Base-by-base conservation (phyloP, 2,329 filamentous ascomycete genomes). In the Xylaria sp. region DNA sequence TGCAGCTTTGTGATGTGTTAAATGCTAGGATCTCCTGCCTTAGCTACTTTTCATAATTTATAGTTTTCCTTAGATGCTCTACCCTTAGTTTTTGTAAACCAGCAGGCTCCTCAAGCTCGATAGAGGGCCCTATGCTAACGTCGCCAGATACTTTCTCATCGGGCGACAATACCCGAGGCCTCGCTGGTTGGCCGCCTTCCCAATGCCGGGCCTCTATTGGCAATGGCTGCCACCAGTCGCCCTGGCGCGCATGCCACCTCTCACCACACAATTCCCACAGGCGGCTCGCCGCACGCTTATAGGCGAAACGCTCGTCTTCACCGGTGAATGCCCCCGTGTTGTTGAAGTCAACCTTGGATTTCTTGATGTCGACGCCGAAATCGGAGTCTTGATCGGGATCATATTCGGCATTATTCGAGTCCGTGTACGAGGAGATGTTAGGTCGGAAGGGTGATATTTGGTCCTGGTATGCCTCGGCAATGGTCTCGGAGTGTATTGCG, bases 281-380 rank as follows among this genome's bases (percentile, higher is more conserved):
- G n/a, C 93, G 83, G 71, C 90, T 93, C 51, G 88, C 85, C 1
- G 92, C 93, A 27, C 93, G 85, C 79, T 93, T 93, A 73, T 93
- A 94, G 0, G 92, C 92, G 77, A 96, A 96, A 12, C 88, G 84
- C 78, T 95, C 92, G 77, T 95, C 93, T 77, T 94, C 91, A 12
- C 93, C 93, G 0, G 91, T 94, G 74, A 95, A 92, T 0, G 87
- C 88, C 11, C 85, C 82, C 0, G 90, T 86, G 70, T 90, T 89
- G 58, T 84, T 86, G 75, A 95, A 96, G 75, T 95, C 86, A n/a
- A 86, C 79, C 61, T 79, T 78, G 7, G 73, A 72, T 70, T 77
- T 69, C 67, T 72, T 75, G 48, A 74, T 74, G 71, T 79, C 76
- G 70, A 81, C 77, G 14, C 82, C 83, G 71, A 88, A 88, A 65